A percentile compares a stretch with the other conserved stretches of the same genome.
phyloP scores from a whole-genome alignment of 768 basidiomycete genomes.

The Leccinum rimulosum region DNA sequence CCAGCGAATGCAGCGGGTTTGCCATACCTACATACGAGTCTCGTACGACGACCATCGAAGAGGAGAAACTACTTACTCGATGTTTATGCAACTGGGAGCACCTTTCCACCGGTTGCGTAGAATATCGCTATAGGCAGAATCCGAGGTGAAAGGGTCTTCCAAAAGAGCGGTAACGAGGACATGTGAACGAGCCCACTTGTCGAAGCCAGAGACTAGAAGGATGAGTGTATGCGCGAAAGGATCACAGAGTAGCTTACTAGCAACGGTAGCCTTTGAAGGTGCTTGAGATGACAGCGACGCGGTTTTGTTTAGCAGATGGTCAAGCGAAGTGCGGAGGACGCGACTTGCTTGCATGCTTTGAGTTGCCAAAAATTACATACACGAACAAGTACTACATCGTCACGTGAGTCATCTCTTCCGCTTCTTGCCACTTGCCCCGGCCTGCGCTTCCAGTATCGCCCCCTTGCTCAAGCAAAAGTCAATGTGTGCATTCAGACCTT shows the following conservation, averaged over 20 bases:
- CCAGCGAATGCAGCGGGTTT: conserved; percentile 18
- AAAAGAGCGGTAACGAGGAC: conserved; percentile 70
- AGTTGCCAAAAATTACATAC: background rate
- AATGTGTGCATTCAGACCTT: conserved; percentile 80
- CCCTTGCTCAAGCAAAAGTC: conserved; percentile 84
- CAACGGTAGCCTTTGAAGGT: conserved; percentile 42
- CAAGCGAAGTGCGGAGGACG: background rate
- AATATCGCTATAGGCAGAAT: conserved; percentile 39
- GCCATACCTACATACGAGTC: conserved; percentile 19
- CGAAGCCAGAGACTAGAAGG: conserved; percentile 54
- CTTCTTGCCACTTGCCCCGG: conserved; percentile 20
- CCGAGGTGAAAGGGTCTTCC: conserved; percentile 66
- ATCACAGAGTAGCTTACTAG: conserved; percentile 38
- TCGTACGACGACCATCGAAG: background rate
- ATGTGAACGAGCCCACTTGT: conserved; percentile 50
- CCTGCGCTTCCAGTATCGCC: conserved; percentile 72
- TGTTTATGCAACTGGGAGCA: conserved; percentile 20
- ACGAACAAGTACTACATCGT: background rate
- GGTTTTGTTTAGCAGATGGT: conserved; percentile 45
- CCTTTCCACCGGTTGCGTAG: conserved; percentile 52
- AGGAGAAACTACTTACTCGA: conserved; percentile 24
- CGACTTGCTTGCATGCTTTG: conserved; percentile 26
- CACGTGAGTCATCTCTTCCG: conserved; percentile 26
- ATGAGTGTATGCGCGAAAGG: conserved; percentile 1
- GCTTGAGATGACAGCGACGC: conserved; percentile 37